Base-by-base conservation (phyloP, 2,329 filamentous ascomycete species). In the Fonsecaea nubica region DNA sequence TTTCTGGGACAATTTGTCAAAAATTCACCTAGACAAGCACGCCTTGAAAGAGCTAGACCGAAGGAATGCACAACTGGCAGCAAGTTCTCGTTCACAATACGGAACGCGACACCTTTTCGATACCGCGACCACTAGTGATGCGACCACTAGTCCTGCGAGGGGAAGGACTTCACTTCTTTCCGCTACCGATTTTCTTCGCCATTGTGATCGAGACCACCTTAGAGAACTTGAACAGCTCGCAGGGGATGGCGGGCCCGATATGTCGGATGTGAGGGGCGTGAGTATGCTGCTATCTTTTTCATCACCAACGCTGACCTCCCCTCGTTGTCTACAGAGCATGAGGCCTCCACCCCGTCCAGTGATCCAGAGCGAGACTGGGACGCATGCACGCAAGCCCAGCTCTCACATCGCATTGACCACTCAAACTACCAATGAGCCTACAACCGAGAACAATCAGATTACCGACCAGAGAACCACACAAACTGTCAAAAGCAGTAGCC, bases 191-290 rank as follows among this genome's bases (percentile, higher is more conserved):
- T 59, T 42, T 42, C 55, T 60, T 32, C 30, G 52, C 57, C 35
- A 63, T 54, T 70, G 50, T 60, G 45, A 18, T 13, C 33, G 18
- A 40, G 21, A 38, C 10, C 13, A 4, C 25, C 25, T 69, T 48
- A 66, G 63, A 38, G 55, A 71, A 15, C 58, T 75, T 57, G 68
- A 68, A 66, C 69, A 67, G 58, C 75, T 77, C 72, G 74, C 76
- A 35, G 74, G 74, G 72, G 70, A 65, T 59, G 76, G 77, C 53
- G 77, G 77, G 58, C 76, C 76, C 69, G 76, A 78, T 69, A 71
- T 80, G 53, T 71, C 71, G 33, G 72, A 77, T 70, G 63, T 79
- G 67, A 71, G 73, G 76, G 76, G 72, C 64, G 77, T 79, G 72
- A 64, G 61, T 65, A 68, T 18, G 21, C 48, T 63, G 53, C 67